phyloP scores from a whole-genome alignment of 371 early-diverging fungal genomes.

The Mucor circinelloides region DNA sequence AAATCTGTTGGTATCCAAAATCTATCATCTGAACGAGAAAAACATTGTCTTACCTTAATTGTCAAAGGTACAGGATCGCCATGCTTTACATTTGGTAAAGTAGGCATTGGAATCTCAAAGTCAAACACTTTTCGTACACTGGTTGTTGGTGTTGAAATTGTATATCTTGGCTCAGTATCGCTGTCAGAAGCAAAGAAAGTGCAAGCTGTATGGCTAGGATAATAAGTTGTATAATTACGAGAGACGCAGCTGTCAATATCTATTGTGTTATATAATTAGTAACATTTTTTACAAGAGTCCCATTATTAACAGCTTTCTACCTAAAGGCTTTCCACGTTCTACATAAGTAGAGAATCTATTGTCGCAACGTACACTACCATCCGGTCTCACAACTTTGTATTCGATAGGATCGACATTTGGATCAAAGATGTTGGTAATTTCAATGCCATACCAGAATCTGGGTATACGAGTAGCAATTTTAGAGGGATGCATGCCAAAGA shows the following conservation, averaged over 20 bases:
- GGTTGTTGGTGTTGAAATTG: slow-evolving; percentile 33
- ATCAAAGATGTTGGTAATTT: slow-evolving; percentile 46
- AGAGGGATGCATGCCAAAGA: slow-evolving; percentile 44
- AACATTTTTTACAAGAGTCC: background rate
- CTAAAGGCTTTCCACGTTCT: slow-evolving; percentile 45
- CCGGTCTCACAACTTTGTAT: slow-evolving; percentile 41
- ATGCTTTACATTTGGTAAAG: slow-evolving; percentile 38
- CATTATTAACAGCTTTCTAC: slow-evolving; percentile 18
- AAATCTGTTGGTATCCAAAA: background rate
- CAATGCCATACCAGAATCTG: slow-evolving; percentile 53
- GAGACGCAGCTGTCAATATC: slow-evolving; percentile 55
- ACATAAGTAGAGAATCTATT: slow-evolving; percentile 50
- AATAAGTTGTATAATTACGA: slow-evolving; percentile 57
- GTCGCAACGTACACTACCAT: slow-evolving; percentile 47
- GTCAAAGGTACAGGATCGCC: slow-evolving; percentile 45
- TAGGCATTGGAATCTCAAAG: slow-evolving; percentile 65
- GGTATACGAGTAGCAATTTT: slow-evolving; percentile 48
- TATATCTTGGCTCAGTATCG: slow-evolving; percentile 58
- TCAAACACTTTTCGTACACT: slow-evolving; percentile 59
- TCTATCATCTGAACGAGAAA: background rate
- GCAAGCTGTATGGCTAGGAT: slow-evolving; percentile 58
- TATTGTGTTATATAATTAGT: background rate
- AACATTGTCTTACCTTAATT: slow-evolving; percentile 30
- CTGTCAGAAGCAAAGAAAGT: slow-evolving; percentile 57
- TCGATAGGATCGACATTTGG: slow-evolving; percentile 45